Evolutionary conservation across 2,329 filamentous ascomycete genomes (phyloP), one percentile per base, ranked within the genome.

Genomic region (Fusarium lateritium): DNA sequence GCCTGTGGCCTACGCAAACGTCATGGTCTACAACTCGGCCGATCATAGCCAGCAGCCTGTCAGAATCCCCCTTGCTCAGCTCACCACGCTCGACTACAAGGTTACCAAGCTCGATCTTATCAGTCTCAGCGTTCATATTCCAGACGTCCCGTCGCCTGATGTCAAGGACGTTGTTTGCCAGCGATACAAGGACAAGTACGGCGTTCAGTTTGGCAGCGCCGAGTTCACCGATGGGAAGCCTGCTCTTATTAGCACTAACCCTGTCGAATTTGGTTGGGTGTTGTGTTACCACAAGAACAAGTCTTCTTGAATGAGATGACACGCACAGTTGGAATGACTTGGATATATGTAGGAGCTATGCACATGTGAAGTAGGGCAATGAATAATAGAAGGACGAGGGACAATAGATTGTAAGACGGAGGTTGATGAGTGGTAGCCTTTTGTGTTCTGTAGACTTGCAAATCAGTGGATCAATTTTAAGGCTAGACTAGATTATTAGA

Each of bases 261-360:
- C 66, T 7, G 65, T 69, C 21, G 66, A 67, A 5, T 62, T 62
- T 51, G 66, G 66, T 2, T 69, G 51, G 46, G 62, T 69, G 7
- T 17, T 69, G 43, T 69, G 66, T 2, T 69, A 69, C 3, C 65
- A 42, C 24, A 42, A 56, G 54, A n/a, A 60, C n/a, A 56, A 34
- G 39, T 49, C 56, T 50, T 49, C 54, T 38, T 66, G 14, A 50
- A 10, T 13, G 2, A 6, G 3, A 11, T 0, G 10, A 2, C 14
- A 17, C 11, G 9, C 8, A 31, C 28, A 10, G 28, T 13, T 5
- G 5, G 28, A 31, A 43, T 31, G 15, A 6, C 15, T 5, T 36
- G 4, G 15, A 9, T 36, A 6, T 11, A 17, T n/a, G 34, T 6
- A 15, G 3, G 34, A 9, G n/a, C 4, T 5, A 36, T 36, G 17